These are phyloP conservation scores for Actinomucor elegans DNA, from an alignment of 371 early-diverging fungal genomes.

Conservation along the genomic window DNA sequence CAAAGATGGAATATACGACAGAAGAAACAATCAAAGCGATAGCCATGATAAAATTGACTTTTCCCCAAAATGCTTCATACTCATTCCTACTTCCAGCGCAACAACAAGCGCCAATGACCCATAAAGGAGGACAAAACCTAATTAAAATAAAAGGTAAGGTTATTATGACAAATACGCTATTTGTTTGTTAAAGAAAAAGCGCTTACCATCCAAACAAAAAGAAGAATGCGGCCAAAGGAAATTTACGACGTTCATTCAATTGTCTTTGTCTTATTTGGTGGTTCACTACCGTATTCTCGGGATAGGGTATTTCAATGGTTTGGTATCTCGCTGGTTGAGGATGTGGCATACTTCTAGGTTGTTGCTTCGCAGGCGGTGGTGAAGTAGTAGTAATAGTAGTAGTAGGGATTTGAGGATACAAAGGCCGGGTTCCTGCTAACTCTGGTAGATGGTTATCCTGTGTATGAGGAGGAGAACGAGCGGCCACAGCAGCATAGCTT, in stretches of 20 bases:
- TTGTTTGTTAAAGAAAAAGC: too few species aligned
- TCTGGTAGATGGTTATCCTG: neutral
- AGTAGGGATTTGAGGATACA: constrained; percentile 14
- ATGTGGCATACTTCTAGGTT: neutral
- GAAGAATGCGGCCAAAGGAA: constrained; percentile 23
- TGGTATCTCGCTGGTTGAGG: constrained; percentile 8
- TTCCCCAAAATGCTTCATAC: constrained; percentile 30
- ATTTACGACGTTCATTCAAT: constrained; percentile 2
- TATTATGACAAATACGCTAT: too few species aligned
- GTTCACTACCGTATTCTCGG: neutral
- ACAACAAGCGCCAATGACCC: constrained; percentile 32
- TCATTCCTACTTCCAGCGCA: constrained; percentile 25
- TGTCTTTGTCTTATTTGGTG: neutral
- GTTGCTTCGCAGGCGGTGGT: neutral
- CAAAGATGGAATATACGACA: constrained; percentile 10
- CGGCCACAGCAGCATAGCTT: neutral
- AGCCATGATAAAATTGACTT: constrained; percentile 25
- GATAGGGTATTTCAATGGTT: constrained; percentile 18
- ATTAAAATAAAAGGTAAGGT: too few species aligned
- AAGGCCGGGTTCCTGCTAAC: neutral
- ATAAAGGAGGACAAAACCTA: constrained; percentile 27
- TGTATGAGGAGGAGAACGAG: constrained; percentile 1
- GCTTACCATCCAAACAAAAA: constrained; percentile 29
- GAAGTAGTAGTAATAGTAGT: neutral
- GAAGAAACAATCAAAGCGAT: constrained; percentile 18